Conservation (phyloP, 2,329 filamentous ascomycete species). For the Lithohypha guttulata region DNA sequence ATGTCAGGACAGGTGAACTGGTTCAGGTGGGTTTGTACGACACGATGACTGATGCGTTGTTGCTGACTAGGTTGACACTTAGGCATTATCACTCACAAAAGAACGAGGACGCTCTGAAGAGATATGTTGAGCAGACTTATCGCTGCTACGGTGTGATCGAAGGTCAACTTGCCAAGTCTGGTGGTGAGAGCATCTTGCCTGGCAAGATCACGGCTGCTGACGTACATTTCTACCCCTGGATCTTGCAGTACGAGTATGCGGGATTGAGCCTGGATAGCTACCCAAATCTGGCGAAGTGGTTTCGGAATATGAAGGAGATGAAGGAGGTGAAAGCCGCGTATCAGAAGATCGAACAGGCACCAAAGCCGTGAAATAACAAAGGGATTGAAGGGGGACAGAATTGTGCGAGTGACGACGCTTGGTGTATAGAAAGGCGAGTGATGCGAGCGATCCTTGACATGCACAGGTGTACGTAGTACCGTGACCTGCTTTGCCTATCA, state of each 20-base stretch:
- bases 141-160: constrained; percentile 36
- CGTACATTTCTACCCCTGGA: constrained; percentile 35
- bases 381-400: too few species aligned
- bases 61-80: constrained; percentile 1
- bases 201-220: constrained; percentile 31
- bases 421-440: too few species aligned
- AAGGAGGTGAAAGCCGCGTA: constrained; percentile 34
- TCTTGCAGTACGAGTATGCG: constrained; percentile 30
- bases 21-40: constrained; percentile 29
- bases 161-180: constrained; percentile 30
- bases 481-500: too few species aligned
- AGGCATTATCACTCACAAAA: constrained; percentile 31
- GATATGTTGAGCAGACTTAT: constrained; percentile 32
- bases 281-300: constrained; percentile 31
- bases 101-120: constrained; percentile 33
- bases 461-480: too few species aligned
- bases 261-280: constrained; percentile 32
- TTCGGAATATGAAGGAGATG: constrained; percentile 26
- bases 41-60: too few species aligned
- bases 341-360: constrained; percentile 23
- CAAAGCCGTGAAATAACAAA: too few species aligned
- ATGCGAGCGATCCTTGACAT: too few species aligned
- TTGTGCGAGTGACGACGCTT: too few species aligned
- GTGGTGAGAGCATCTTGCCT: constrained; percentile 29
- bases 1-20: constrained; percentile 34